Percentiles rank a stretch among this genome's conserved stretches.
Evolutionary conservation across 2,329 filamentous ascomycete genomes (phyloP).

Genomic region (Trichophyton rubrum): DNA sequence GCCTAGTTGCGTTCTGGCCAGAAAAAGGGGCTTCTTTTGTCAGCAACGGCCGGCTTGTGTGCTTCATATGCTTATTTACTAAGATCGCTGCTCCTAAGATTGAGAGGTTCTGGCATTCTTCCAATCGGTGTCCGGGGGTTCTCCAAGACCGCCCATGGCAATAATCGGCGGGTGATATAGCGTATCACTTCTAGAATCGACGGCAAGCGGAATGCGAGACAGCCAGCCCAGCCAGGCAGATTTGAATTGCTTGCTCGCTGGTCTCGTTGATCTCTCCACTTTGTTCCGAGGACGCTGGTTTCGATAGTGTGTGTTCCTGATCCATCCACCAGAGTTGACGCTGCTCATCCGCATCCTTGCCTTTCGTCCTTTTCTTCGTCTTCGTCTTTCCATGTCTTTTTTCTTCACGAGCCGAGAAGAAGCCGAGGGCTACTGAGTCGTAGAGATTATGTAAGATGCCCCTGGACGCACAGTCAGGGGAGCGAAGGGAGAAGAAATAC

Average conservation of each 20-base stretch:
- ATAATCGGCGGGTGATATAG: background rate
- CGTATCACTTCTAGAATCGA: conserved; percentile 3
- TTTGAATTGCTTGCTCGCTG: too few relatives aligned
- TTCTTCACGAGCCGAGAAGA: background rate
- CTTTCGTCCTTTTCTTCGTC: too few relatives aligned
- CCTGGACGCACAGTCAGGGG: background rate
- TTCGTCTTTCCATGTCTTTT: background rate
- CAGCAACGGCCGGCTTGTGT: background rate
- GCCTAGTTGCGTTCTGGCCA: background rate
- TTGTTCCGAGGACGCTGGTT: background rate
- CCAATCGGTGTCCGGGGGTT: too few relatives aligned
- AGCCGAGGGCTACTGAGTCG: background rate
- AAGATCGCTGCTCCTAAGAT: background rate
- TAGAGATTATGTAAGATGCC: background rate
- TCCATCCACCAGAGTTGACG: background rate
- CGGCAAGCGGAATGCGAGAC: background rate
- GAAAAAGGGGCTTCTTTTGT: background rate
- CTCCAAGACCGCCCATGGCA: background rate
- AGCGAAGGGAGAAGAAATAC: background rate
- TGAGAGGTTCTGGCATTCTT: background rate
- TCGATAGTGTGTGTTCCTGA: background rate
- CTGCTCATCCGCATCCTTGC: too few relatives aligned
- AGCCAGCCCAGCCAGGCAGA: background rate
- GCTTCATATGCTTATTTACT: too few relatives aligned
- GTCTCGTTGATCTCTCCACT: conserved; percentile 1